Evolutionary conservation across 1,284 basidiomycete species (phyloP).

Genomic region (Boletus semigastroideus): DNA sequence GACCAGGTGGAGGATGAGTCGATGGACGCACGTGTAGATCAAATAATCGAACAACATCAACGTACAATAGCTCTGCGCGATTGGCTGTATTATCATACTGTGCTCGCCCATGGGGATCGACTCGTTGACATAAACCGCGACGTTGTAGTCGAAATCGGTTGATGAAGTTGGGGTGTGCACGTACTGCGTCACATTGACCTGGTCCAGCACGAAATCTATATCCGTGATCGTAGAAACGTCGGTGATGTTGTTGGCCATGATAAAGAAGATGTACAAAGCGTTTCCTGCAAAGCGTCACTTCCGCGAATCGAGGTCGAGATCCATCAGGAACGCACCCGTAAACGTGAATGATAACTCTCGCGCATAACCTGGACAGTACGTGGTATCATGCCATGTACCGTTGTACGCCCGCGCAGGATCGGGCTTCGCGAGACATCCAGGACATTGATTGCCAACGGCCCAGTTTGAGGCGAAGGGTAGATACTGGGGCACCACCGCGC

Average conservation of each 20-base stretch:
- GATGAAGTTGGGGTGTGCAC: not conserved
- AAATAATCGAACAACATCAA: constrained; percentile 21
- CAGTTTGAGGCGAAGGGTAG: not conserved
- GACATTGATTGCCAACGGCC: not conserved
- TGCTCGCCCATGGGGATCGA: constrained; percentile 9
- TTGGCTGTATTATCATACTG: constrained; percentile 8
- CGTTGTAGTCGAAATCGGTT: constrained; percentile 17
- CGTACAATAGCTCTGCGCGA: not conserved
- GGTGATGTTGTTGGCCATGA: constrained; percentile 8
- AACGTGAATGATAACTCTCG: constrained; percentile 15
- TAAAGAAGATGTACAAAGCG: constrained; percentile 23
- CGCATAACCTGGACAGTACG: not conserved
- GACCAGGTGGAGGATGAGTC: not conserved
- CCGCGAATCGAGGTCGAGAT: not conserved
- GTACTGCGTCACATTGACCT: not conserved
- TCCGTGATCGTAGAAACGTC: not conserved
- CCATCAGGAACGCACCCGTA: constrained; percentile 2
- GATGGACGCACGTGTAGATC: constrained; percentile 13
- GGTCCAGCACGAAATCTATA: constrained; percentile 13
- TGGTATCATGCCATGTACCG: constrained; percentile 23
- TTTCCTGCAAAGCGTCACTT: constrained; percentile 9
- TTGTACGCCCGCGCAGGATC: constrained; percentile 7
- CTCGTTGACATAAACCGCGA: constrained; percentile 15
- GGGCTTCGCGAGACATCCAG: not conserved
- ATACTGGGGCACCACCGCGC: not conserved